These are phyloP conservation scores for Mrakia frigida DNA, from an alignment of 768 basidiomycete species.

Conservation along the genomic window DNA sequence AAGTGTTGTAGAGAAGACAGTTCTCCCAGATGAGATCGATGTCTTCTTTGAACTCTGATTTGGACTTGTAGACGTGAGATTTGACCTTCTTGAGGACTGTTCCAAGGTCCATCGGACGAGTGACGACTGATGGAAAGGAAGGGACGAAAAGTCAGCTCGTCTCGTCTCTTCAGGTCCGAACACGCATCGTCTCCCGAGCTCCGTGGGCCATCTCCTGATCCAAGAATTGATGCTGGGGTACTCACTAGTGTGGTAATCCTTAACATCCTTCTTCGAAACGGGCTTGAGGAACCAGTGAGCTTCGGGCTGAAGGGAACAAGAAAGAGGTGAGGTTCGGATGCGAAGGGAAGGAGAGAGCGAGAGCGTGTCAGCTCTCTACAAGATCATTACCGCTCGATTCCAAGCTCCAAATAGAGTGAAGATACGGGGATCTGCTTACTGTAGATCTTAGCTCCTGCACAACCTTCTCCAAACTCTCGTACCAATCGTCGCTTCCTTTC, in stretches of 20 bases:
- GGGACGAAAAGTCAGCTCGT: conserved; percentile 15
- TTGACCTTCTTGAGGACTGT: conserved; percentile 93
- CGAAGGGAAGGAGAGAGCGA: no score
- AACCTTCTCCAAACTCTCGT: conserved; percentile 86
- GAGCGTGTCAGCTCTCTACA: background rate
- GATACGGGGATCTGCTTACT: conserved; percentile 56
- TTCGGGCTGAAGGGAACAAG: conserved; percentile 57
- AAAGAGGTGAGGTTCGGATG: background rate
- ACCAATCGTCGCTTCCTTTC: conserved; percentile 76
- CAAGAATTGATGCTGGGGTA: conserved; percentile 25
- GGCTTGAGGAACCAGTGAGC: conserved; percentile 88
- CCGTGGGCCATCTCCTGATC: background rate
- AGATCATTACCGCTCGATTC: background rate
- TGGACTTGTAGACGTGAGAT: conserved; percentile 82
- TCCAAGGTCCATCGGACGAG: conserved; percentile 90
- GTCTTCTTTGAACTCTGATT: conserved; percentile 88
- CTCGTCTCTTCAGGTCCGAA: conserved; percentile 13
- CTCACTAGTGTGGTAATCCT: conserved; percentile 88
- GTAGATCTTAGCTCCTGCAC: conserved; percentile 70
- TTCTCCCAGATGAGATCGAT: conserved; percentile 96
- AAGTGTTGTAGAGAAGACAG: conserved; percentile 84
- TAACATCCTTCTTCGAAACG: conserved; percentile 80
- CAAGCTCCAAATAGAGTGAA: background rate
- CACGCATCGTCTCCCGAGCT: background rate
- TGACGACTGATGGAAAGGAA: conserved; percentile 70